Conservation (phyloP, 225 moss, liverwort and hornwort species). For the Sphagnum tenellum region DNA sequence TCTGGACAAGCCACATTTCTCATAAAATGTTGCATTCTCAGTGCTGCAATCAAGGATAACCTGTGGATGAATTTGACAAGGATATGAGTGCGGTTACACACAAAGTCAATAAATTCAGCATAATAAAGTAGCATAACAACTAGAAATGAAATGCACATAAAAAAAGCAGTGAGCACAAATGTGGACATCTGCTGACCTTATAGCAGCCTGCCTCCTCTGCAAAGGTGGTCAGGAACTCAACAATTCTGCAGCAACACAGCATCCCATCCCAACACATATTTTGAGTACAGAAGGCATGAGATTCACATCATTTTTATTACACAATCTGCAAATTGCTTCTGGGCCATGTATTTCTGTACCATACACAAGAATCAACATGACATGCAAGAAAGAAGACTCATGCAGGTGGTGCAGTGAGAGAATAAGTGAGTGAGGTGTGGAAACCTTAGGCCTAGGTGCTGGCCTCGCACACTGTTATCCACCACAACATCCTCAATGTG, state of each 20-base stretch:
- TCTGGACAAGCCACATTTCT: slow-evolving; percentile 43
- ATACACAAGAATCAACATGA: no score
- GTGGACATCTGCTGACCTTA: slow-evolving; percentile 23
- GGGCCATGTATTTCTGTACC: no score
- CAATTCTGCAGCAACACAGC: slow-evolving; percentile 22
- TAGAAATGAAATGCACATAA: background rate
- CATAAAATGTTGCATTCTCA: slow-evolving; percentile 37
- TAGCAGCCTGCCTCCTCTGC: slow-evolving; percentile 52
- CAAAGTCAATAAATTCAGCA: background rate
- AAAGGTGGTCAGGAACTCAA: slow-evolving; percentile 36
- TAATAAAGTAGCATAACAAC: background rate
- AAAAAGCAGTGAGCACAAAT: background rate
- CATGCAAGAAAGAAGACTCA: no score
- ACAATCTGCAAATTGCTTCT: background rate
- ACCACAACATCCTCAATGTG: slow-evolving; percentile 97
- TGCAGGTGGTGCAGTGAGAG: no score
- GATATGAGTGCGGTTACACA: background rate
- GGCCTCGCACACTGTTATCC: slow-evolving; percentile 60
- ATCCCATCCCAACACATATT: background rate
- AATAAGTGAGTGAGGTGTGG: background rate
- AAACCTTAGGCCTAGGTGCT: slow-evolving; percentile 80
- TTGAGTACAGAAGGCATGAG: background rate
- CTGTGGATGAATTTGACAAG: slow-evolving; percentile 11
- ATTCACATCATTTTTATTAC: background rate
- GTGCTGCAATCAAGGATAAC: slow-evolving; percentile 38